Conservation (phyloP, 192 early-diverging fungal genomes). For the Gaertneriomyces semiglobifer region DNA sequence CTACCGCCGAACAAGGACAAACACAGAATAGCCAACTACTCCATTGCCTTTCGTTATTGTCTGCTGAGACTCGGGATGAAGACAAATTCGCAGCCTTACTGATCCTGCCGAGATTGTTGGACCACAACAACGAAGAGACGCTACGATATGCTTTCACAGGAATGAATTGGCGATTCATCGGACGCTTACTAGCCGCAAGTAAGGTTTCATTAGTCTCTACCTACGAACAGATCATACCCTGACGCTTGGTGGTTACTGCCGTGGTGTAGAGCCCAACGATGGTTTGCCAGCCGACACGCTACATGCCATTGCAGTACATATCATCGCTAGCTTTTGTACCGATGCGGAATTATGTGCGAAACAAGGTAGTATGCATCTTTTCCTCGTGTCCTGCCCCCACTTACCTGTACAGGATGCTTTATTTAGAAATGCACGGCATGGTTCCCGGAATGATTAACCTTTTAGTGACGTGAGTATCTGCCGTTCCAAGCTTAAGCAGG, state of each 20-base stretch:
- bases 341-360: not conserved
- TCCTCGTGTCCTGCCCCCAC: not conserved
- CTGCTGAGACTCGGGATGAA: conserved; percentile 40
- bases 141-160: conserved; percentile 39
- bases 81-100: conserved; percentile 52
- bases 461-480: not conserved
- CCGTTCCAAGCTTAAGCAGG: not conserved
- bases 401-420: not conserved
- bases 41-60: conserved; percentile 40
- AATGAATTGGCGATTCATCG: conserved; percentile 54
- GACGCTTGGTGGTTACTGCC: not conserved
- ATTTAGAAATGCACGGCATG: not conserved
- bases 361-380: not conserved
- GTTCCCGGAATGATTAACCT: not conserved
- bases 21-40: conserved; percentile 3
- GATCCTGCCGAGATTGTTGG: conserved; percentile 43
- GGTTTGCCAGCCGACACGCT: conserved; percentile 16
- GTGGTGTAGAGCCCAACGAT: not conserved
- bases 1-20: too few relatives aligned
- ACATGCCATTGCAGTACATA: conserved; percentile 17
- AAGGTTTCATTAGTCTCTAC: not conserved
- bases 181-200: conserved; percentile 41
- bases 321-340: not conserved
- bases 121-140: conserved; percentile 26
- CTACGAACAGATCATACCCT: not conserved